phyloP scores from a whole-genome alignment of 1,139 yeast species.

The Arxiozyma heterogenica region DNA sequence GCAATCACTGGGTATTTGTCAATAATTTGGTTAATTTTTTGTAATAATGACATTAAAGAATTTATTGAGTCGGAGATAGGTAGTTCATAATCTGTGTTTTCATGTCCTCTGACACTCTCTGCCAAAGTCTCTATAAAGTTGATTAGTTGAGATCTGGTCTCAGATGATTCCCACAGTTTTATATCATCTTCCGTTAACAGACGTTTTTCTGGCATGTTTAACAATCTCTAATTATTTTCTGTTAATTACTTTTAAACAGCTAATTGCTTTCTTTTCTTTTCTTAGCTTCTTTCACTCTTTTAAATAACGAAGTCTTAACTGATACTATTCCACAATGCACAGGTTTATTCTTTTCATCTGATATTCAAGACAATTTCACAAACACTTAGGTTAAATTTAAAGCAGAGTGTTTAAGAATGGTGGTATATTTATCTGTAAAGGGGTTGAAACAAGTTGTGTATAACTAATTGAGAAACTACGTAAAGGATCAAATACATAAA shows the following conservation, averaged over 20 bases:
- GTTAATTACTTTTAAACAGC: too few relatives aligned
- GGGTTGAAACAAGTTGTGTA: too few relatives aligned
- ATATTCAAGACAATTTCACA: too few relatives aligned
- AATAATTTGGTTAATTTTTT: conserved; percentile 39
- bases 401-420: too few relatives aligned
- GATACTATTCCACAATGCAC: too few relatives aligned
- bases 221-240: background rate
- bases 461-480: too few relatives aligned
- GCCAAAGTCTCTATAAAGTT: conserved; percentile 54
- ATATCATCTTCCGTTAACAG: conserved; percentile 56
- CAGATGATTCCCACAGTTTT: conserved; percentile 49
- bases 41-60: conserved; percentile 37
- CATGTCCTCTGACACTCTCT: conserved; percentile 54
- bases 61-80: conserved; percentile 32
- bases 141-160: conserved; percentile 43
- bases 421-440: too few relatives aligned
- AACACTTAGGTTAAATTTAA: too few relatives aligned
- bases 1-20: conserved; percentile 52
- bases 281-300: too few relatives aligned
- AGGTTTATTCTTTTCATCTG: too few relatives aligned
- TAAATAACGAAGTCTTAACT: too few relatives aligned
- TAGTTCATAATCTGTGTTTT: conserved; percentile 40
- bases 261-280: background rate
- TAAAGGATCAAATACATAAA: background rate
- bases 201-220: conserved; percentile 41